Conservation (phyloP, 2,329 filamentous ascomycete genomes). For the Monosporascus sp. region DNA sequence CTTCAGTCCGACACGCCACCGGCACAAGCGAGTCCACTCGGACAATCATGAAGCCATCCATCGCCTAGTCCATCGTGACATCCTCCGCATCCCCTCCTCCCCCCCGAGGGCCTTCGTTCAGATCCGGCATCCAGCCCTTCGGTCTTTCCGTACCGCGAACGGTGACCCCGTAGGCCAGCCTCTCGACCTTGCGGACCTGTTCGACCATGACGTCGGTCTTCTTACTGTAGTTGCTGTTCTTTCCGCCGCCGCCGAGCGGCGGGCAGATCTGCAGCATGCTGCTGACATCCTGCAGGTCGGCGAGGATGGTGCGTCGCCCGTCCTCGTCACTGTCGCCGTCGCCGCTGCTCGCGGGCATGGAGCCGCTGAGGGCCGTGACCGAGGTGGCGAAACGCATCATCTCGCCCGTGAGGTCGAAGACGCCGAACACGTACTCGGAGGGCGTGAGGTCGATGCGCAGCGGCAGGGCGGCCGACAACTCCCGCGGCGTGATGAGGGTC, state of each 20-base stretch:
- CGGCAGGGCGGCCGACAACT: slow-evolving; percentile 48
- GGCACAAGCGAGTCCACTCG: no score
- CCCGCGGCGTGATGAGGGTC: slow-evolving; percentile 62
- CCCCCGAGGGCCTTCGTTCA: slow-evolving; percentile 31
- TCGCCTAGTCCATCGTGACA: slow-evolving; percentile 14
- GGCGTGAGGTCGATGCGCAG: slow-evolving; percentile 61
- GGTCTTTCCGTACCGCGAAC: slow-evolving; percentile 85
- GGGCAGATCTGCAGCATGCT: slow-evolving; percentile 70
- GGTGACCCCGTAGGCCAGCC: slow-evolving; percentile 78
- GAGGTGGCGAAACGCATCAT: slow-evolving; percentile 96
- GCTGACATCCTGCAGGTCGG: slow-evolving; percentile 74
- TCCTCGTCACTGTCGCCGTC: slow-evolving; percentile 19
- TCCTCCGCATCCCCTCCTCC: slow-evolving; percentile 16
- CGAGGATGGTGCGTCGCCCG: slow-evolving; percentile 56
- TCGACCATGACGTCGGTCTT: slow-evolving; percentile 84
- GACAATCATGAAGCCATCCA: no score
- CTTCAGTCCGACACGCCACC: no score
- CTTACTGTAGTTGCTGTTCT: slow-evolving; percentile 51
- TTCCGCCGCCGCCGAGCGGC: slow-evolving; percentile 48
- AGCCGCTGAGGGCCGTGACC: slow-evolving; percentile 69
- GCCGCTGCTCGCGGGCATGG: slow-evolving; percentile 26
- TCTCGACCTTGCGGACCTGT: slow-evolving; percentile 93
- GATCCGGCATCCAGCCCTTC: slow-evolving; percentile 85
- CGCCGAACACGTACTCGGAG: slow-evolving; percentile 82
- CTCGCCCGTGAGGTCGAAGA: slow-evolving; percentile 93